These are phyloP conservation scores for Heracleum sosnowskyi DNA, from an alignment of 129 eudicot species.

Conservation along the genomic window DNA sequence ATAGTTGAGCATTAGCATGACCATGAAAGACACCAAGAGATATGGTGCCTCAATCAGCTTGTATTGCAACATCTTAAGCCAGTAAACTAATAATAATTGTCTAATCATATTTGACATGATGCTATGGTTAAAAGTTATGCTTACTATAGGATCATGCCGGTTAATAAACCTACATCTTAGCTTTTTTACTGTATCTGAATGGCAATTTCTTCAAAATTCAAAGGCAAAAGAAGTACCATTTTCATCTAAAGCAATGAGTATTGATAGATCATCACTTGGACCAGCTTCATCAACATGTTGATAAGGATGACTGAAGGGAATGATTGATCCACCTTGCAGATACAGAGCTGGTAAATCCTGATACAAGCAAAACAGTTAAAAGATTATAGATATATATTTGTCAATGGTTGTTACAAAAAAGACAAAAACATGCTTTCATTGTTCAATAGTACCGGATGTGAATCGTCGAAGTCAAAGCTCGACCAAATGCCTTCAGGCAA, in stretches of 20 bases:
- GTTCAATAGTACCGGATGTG: slow-evolving; percentile 66
- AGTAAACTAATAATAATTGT: background rate
- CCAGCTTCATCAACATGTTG: slow-evolving; percentile 80
- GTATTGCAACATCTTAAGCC: background rate
- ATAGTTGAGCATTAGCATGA: too few species aligned
- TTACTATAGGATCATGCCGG: background rate
- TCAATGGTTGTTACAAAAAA: too few species aligned
- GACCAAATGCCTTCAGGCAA: slow-evolving; percentile 81
- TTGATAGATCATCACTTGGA: slow-evolving; percentile 58
- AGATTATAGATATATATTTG: too few species aligned
- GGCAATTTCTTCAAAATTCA: too few species aligned
- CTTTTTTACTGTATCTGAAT: too few species aligned
- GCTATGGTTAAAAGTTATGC: background rate
- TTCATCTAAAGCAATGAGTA: slow-evolving; percentile 81
- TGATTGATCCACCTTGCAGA: slow-evolving; percentile 78
- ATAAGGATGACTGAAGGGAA: slow-evolving; percentile 63
- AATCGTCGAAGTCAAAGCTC: slow-evolving; percentile 86
- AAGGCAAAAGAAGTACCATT: slow-evolving; percentile 36
- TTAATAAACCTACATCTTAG: too few species aligned
- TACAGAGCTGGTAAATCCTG: slow-evolving; percentile 88
- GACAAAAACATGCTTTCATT: too few species aligned
- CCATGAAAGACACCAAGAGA: too few species aligned
- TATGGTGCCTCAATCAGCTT: background rate
- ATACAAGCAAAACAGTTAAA: slow-evolving; percentile 1
- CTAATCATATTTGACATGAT: background rate